A percentile compares a stretch with the other conserved stretches of the same genome.
Conservation (phyloP, 2,329 filamentous ascomycete genomes). For the Alternaria ventricosa region DNA sequence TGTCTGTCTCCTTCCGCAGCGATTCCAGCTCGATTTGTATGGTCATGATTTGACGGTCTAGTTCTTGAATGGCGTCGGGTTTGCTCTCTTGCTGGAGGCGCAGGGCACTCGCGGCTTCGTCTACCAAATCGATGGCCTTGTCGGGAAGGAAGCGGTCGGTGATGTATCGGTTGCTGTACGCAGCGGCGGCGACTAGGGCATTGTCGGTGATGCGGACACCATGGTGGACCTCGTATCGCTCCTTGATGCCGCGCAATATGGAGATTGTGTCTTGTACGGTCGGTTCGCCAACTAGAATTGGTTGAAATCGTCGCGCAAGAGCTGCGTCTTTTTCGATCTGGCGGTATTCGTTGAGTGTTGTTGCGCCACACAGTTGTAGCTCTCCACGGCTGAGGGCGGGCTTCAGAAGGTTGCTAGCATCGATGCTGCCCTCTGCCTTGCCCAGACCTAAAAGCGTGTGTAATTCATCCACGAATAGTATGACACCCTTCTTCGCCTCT, state of each 20-base stretch:
- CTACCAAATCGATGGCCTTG: slow-evolving; percentile 96
- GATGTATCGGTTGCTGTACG: slow-evolving; percentile 93
- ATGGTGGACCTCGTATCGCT: slow-evolving; percentile 96
- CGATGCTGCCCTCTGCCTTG: slow-evolving; percentile 94
- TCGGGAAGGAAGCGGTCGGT: slow-evolving; percentile 95
- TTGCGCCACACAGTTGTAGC: slow-evolving; percentile 93
- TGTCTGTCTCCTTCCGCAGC: slow-evolving; percentile 89
- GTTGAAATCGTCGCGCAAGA: slow-evolving; percentile 89
- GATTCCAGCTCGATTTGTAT: slow-evolving; percentile 97
- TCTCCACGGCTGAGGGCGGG: slow-evolving; percentile 92
- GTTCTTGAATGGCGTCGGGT: slow-evolving; percentile 88
- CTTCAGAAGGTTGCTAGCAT: slow-evolving; percentile 93
- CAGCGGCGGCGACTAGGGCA: slow-evolving; percentile 88
- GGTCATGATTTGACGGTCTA: slow-evolving; percentile 95
- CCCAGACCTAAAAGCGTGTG: slow-evolving; percentile 91
- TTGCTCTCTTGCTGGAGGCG: slow-evolving; percentile 96
- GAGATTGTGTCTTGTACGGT: slow-evolving; percentile 92
- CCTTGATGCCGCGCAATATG: slow-evolving; percentile 94
- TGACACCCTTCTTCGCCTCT: slow-evolving; percentile 85
- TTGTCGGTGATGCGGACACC: slow-evolving; percentile 94
- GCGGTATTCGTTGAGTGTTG: slow-evolving; percentile 90
- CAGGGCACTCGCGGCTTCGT: slow-evolving; percentile 90
- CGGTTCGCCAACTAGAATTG: slow-evolving; percentile 91
- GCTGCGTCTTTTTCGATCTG: slow-evolving; percentile 96
- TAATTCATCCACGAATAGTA: slow-evolving; percentile 93